Conservation (phyloP, 2,329 filamentous ascomycete genomes). For the Chrysoporthe austroafricana region DNA sequence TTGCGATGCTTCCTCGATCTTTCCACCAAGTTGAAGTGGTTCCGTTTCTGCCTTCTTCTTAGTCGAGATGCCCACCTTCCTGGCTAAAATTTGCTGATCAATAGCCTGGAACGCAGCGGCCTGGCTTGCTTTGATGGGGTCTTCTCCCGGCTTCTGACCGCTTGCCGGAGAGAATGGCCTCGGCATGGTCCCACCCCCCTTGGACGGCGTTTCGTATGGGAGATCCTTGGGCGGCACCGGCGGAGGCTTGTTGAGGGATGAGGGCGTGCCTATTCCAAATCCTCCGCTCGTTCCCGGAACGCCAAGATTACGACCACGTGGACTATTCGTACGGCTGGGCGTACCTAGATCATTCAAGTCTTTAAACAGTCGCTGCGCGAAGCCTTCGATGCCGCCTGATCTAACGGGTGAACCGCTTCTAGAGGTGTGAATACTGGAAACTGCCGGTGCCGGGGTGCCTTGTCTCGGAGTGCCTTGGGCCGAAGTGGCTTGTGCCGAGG, state of each 20-base stretch:
- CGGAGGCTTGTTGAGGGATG: constrained; percentile 39
- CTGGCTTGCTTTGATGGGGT: constrained; percentile 52
- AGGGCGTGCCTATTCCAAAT: constrained; percentile 39
- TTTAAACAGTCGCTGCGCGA: constrained; percentile 65
- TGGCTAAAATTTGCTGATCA: constrained; percentile 64
- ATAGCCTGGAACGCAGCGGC: constrained; percentile 65
- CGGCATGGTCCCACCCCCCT: constrained; percentile 33
- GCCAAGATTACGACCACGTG: constrained; percentile 54
- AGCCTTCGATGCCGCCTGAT: constrained; percentile 60
- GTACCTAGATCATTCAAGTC: constrained; percentile 64
- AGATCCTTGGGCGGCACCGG: constrained; percentile 49
- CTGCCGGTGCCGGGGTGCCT: constrained; percentile 41
- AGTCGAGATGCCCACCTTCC: constrained; percentile 55
- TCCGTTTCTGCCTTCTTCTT: constrained; percentile 48
- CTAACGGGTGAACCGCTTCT: constrained; percentile 56
- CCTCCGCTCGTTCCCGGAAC: constrained; percentile 31
- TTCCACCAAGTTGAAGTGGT: constrained; percentile 50
- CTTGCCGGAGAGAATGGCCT: constrained; percentile 47
- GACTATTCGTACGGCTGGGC: constrained; percentile 54
- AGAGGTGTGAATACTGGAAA: constrained; percentile 48
- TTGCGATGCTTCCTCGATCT: constrained; percentile 31
- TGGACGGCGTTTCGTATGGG: constrained; percentile 43
- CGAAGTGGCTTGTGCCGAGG: constrained; percentile 34
- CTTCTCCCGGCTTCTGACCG: constrained; percentile 36
- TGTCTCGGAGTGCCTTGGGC: constrained; percentile 32